Conservation (phyloP, 1,284 basidiomycete species). For the Ustilago hordei region DNA sequence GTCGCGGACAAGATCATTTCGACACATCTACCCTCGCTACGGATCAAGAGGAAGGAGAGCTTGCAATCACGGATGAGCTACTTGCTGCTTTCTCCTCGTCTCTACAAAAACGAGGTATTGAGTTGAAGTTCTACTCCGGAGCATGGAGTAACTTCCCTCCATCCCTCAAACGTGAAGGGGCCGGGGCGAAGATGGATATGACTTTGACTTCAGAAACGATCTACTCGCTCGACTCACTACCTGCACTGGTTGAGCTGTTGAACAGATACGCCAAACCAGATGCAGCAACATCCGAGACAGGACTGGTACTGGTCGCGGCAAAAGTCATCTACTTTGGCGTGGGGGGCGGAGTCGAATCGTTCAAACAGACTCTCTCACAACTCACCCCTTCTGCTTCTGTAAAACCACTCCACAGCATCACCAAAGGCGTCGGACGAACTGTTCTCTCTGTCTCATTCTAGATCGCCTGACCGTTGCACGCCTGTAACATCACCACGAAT, state of each 20-base stretch:
- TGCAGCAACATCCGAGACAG: neutral
- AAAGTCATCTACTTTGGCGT: slow-evolving; percentile 97
- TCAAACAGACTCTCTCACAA: slow-evolving; percentile 74
- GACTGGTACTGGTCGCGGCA: slow-evolving; percentile 81
- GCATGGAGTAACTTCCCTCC: slow-evolving; percentile 75
- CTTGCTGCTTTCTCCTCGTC: slow-evolving; percentile 77
- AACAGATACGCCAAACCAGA: slow-evolving; percentile 20
- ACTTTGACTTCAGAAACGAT: slow-evolving; percentile 93
- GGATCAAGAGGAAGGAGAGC: slow-evolving; percentile 23
- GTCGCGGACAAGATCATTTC: slow-evolving; percentile 49
- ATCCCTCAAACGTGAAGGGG: slow-evolving; percentile 3
- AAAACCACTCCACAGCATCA: slow-evolving; percentile 27
- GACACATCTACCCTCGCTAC: slow-evolving; percentile 13
- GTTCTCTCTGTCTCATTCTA: slow-evolving; percentile 50
- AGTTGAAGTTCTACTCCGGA: slow-evolving; percentile 82
- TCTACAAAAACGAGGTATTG: slow-evolving; percentile 74
- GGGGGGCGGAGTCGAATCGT: slow-evolving; percentile 86
- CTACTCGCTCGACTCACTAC: slow-evolving; percentile 80
- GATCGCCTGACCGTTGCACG: neutral
- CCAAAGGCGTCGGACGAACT: slow-evolving; percentile 54
- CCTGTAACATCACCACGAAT: neutral
- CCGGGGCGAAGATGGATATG: slow-evolving; percentile 72
- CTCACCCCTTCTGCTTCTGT: slow-evolving; percentile 13
- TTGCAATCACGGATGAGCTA: slow-evolving; percentile 71
- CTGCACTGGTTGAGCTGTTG: slow-evolving; percentile 75